Evolutionary conservation across 345 rosid species (phyloP).

Genomic region (Trapa bicornis): DNA sequence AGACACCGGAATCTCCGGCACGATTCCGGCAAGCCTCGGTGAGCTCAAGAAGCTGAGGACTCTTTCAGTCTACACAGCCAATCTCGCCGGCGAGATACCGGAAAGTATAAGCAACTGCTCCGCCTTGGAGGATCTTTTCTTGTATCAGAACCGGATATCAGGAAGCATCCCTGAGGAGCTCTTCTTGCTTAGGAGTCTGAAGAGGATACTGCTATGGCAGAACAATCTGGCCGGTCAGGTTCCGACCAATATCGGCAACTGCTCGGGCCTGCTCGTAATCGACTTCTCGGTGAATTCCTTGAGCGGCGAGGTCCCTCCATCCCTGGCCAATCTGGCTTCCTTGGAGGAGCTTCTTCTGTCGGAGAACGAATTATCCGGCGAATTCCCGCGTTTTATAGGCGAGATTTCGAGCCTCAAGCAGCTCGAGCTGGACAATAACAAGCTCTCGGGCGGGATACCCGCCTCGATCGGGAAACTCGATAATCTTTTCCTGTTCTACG

Average conservation of each 20-base stretch:
- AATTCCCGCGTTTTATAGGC: slow-evolving; percentile 33
- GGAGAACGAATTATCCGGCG: slow-evolving; percentile 41
- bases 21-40: slow-evolving; percentile 40
- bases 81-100: slow-evolving; percentile 47
- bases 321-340: slow-evolving; percentile 27
- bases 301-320: slow-evolving; percentile 30
- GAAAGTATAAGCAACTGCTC: slow-evolving; percentile 43
- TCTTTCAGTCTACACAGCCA: slow-evolving; percentile 50
- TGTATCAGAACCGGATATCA: slow-evolving; percentile 44
- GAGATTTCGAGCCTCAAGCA: slow-evolving; percentile 37
- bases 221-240: slow-evolving; percentile 41
- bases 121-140: slow-evolving; percentile 38
- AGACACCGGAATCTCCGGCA: slow-evolving; percentile 52
- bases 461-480: slow-evolving; percentile 36
- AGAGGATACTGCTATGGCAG: slow-evolving; percentile 48
- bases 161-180: slow-evolving; percentile 45
- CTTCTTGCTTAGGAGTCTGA: slow-evolving; percentile 34
- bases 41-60: slow-evolving; percentile 43
- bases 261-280: slow-evolving; percentile 29
- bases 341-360: slow-evolving; percentile 55
- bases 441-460: slow-evolving; percentile 42
- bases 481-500: slow-evolving; percentile 46
- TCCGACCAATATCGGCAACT: slow-evolving; percentile 36
- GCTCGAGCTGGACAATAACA: slow-evolving; percentile 54
- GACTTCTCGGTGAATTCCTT: slow-evolving; percentile 55